Conservation (phyloP, 2,329 filamentous ascomycete species). For the Colletotrichum euphorbiae region DNA sequence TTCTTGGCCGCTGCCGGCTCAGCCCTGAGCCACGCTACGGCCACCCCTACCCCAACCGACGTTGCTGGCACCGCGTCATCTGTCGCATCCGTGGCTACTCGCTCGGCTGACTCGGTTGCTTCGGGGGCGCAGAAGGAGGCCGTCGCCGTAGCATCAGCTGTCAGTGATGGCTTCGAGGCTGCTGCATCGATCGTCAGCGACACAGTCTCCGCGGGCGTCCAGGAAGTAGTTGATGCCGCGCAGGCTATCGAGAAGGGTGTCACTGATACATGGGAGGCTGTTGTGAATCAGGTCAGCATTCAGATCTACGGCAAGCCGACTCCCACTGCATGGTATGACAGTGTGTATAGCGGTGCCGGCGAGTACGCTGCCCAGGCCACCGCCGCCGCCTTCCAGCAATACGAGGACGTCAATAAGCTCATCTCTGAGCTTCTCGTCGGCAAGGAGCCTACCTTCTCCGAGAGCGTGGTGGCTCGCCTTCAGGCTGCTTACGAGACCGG, state of each 20-base stretch:
- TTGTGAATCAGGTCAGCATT: constrained; percentile 72
- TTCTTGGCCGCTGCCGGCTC: constrained; percentile 79
- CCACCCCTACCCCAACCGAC: constrained; percentile 70
- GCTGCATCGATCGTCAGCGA: constrained; percentile 51
- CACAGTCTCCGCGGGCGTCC: constrained; percentile 45
- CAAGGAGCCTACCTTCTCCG: constrained; percentile 83
- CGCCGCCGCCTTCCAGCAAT: constrained; percentile 64
- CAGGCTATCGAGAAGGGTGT: constrained; percentile 53
- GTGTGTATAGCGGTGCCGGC: constrained; percentile 59
- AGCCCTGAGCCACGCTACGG: constrained; percentile 70
- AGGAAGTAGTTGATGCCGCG: constrained; percentile 57
- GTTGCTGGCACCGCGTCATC: constrained; percentile 61
- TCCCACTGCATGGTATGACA: constrained; percentile 67
- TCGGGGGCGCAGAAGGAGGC: constrained; percentile 62
- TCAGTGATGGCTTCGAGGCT: constrained; percentile 56
- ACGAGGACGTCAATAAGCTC: constrained; percentile 75
- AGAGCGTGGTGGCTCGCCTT: constrained; percentile 80
- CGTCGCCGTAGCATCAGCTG: constrained; percentile 62
- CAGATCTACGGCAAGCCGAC: constrained; percentile 77
- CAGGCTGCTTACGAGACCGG: constrained; percentile 79
- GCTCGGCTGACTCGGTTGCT: constrained; percentile 58
- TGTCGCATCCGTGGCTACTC: constrained; percentile 58
- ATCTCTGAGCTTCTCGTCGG: constrained; percentile 82
- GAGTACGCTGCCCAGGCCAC: constrained; percentile 72
- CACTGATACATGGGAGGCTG: constrained; percentile 54